Conservation (phyloP, 345 rosid genomes). For the Camelina hispida region DNA sequence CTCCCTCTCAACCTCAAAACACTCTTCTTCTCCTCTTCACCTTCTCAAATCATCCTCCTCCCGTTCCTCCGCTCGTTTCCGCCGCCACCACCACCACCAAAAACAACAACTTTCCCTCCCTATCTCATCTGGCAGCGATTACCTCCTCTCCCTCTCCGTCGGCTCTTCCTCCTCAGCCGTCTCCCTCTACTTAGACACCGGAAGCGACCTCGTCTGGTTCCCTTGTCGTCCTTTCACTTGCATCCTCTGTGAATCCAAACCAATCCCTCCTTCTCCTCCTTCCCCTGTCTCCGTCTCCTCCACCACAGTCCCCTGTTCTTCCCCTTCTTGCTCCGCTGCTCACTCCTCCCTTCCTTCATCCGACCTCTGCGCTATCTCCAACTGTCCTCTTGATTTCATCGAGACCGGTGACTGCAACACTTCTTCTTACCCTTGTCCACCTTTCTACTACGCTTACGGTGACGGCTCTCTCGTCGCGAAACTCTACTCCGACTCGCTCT, state of each 20-base stretch:
- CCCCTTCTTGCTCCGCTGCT: slow-evolving; percentile 80
- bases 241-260: slow-evolving; percentile 83
- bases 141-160: slow-evolving; percentile 77
- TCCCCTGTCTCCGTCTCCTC: slow-evolving; percentile 58
- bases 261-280: slow-evolving; percentile 43
- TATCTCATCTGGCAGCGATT: slow-evolving; percentile 90
- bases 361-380: slow-evolving; percentile 81
- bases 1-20: slow-evolving; percentile 66
- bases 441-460: slow-evolving; percentile 90
- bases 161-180: slow-evolving; percentile 59
- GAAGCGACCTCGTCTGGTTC: slow-evolving; percentile 97
- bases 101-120: slow-evolving; percentile 72
- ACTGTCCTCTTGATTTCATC: slow-evolving; percentile 78
- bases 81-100: slow-evolving; percentile 47
- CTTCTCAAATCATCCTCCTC: slow-evolving; percentile 79
- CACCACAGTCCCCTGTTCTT: slow-evolving; percentile 58
- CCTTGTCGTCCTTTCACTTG: slow-evolving; percentile 89
- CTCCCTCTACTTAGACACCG: slow-evolving; percentile 92
- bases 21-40: slow-evolving; percentile 63
- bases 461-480: slow-evolving; percentile 84
- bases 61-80: slow-evolving; percentile 80
- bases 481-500: slow-evolving; percentile 62
- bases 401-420: slow-evolving; percentile 70
- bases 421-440: slow-evolving; percentile 68
- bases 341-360: slow-evolving; percentile 74